Base-by-base conservation (phyloP, 1,139 yeast species). In the Groenewaldozyma auringiensis region DNA sequence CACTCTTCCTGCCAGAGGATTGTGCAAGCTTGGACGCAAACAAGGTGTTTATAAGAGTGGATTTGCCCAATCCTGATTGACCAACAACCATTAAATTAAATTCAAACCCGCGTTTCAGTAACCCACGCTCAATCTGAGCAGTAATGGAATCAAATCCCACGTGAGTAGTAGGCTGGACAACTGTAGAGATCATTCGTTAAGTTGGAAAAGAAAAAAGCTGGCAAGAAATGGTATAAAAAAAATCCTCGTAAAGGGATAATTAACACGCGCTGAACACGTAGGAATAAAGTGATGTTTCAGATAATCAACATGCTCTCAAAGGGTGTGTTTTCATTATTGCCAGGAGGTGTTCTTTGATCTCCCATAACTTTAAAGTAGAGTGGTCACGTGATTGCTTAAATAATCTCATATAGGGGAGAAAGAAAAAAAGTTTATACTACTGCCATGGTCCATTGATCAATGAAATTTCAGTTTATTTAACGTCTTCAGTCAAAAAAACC, bases 91-190 rank as follows among this genome's bases (percentile, higher is more conserved):
- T 88, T 49, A 92, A 70, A 62, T 92, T 92, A 69, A 92, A 85
- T 63, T 87, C 94, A 68, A 92, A 92, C 9, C 98, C 98, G 59
- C 94, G 78, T 64, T 87, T 89, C 66, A 92, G 74, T 57, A 92
- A 73, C 56, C 96, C 79, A 65, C 84, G 87, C 67, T 92, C 96
- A 62, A 92, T 92, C 69, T 92, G 98, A 37, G 85, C 78, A 47
- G 98, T 92, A 67, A 92, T 89, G 55, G 96, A 83, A 68, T 92
- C 97, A 64, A 92, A 92, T 43, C 98, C 98, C 53, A 89, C 97
- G 64, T 87, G 87, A 39, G 71, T 65, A 20, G 68, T 57, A 31
- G 81, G 81, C 42, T 65, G 66, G 16, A 64, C 44, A 20, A 50
- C 49, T 32, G 37, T 18, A 8, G 43, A 18, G 35, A 34, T 40